Evolutionary conservation across 2,329 filamentous ascomycete species (phyloP).

Genomic region (Alternaria gaisen): DNA sequence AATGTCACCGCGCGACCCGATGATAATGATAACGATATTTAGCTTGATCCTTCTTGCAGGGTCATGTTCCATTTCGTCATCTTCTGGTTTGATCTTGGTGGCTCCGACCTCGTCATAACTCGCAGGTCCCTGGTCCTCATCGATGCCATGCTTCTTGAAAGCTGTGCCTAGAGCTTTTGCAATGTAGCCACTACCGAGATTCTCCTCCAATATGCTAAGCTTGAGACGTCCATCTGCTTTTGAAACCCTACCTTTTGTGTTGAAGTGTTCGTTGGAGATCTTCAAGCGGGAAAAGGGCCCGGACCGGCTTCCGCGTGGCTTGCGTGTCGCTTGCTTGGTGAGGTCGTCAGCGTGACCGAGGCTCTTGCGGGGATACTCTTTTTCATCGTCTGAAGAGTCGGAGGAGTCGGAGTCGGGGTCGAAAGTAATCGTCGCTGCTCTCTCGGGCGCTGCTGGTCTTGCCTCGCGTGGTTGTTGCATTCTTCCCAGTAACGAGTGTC

Average conservation of each 20-base stretch:
- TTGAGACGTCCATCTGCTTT: conserved; percentile 75
- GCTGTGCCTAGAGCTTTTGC: conserved; percentile 75
- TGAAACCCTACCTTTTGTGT: conserved; percentile 70
- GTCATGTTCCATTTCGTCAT: conserved; percentile 47
- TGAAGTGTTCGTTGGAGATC: conserved; percentile 71
- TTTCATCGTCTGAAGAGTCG: conserved; percentile 41
- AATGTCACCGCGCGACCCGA: conserved; percentile 80
- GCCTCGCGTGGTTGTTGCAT: conserved; percentile 23
- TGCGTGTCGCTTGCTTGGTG: conserved; percentile 13
- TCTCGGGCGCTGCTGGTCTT: conserved; percentile 23
- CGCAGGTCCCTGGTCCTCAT: conserved; percentile 44
- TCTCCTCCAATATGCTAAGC: conserved; percentile 74
- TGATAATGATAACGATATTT: conserved; percentile 86
- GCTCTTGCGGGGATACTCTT: conserved; percentile 22
- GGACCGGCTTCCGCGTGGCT: conserved; percentile 18
- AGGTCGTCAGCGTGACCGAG: conserved; percentile 24
- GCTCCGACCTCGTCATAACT: conserved; percentile 18
- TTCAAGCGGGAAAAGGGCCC: conserved; percentile 63
- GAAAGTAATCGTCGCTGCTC: conserved; percentile 41
- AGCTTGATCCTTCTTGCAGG: conserved; percentile 59
- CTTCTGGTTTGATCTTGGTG: conserved; percentile 42
- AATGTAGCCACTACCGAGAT: conserved; percentile 73
- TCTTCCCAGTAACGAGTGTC: conserved; percentile 32
- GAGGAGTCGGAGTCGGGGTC: conserved; percentile 38
- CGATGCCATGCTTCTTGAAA: conserved; percentile 64